Evolutionary conservation across 768 basidiomycete genomes (phyloP).

Genomic region (Termitomyces sp.): DNA sequence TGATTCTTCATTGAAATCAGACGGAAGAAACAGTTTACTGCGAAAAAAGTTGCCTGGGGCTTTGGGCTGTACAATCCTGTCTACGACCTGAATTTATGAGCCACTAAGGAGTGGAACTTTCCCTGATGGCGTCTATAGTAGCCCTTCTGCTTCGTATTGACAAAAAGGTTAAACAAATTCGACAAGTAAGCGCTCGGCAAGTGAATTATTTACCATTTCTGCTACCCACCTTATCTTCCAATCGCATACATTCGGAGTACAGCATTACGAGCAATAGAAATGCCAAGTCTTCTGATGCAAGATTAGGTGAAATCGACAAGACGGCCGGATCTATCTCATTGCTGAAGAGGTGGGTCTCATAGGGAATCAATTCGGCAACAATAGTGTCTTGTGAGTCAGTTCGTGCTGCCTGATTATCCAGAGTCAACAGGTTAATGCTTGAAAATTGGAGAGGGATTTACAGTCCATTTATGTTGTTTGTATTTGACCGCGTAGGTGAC

Average conservation of each 20-base stretch:
- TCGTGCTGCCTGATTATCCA: neutral
- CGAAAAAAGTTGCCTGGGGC: too few species aligned
- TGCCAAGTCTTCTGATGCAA: neutral
- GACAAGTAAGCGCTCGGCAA: neutral
- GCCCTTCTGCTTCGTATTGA: too few species aligned
- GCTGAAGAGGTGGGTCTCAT: neutral
- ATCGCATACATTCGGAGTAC: neutral
- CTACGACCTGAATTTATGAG: too few species aligned
- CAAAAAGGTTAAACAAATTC: neutral
- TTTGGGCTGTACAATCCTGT: too few species aligned
- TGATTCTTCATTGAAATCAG: too few species aligned
- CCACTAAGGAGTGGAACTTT: too few species aligned
- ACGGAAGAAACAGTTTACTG: too few species aligned
- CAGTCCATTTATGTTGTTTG: neutral
- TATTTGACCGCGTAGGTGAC: neutral
- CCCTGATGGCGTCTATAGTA: too few species aligned
- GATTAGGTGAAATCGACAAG: neutral
- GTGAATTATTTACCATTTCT: neutral
- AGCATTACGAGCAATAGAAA: neutral
- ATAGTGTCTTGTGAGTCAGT: neutral
- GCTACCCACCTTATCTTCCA: neutral
- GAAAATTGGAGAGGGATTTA: neutral
- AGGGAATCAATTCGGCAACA: neutral
- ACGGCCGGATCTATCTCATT: neutral
- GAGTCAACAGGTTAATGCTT: neutral